Base-by-base conservation (phyloP, 1,284 basidiomycete species). In the Violaceomyces palustris region DNA sequence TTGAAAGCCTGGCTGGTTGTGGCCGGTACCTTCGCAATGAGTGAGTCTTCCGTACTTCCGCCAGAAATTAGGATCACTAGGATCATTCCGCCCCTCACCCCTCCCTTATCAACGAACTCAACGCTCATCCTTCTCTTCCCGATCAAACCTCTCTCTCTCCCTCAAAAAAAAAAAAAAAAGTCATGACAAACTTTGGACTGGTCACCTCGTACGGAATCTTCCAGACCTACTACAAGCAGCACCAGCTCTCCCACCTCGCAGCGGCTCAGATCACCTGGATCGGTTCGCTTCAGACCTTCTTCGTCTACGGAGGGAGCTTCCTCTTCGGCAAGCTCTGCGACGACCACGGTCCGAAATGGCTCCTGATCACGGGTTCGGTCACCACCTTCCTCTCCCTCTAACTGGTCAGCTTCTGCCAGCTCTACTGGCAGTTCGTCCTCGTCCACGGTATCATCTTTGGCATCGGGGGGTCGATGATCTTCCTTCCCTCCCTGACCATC, bases 171-270 rank as follows among this genome's bases (percentile, higher is more conserved):
- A n/a, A n/a, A n/a, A n/a, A n/a, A n/a, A n/a, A n/a, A n/a, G n/a
- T 59, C 47, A 54, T 59, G 56, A 59, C 50, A 46, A 59, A 59
- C 35, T 59, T 59, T 19, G 56, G 56, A 26, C 51, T 59, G 11
- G 39, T 59, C 12, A 59, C 56, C 6, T 59, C 56, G 15, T 59
- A 59, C 39, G 56, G 51, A 10, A 47, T 59, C 5, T 59, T 59
- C 15, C 51, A 54, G 18, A 42, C 32, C 29, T 59, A 54, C 45
- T 59, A 59, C 35, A 9, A 40, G 35, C 40, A 43, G 0, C 47
- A 50, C 30, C 50, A 54, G 25, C 51, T 59, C 6, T 17, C 41
- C 3, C 47, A 59, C 34, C 19, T 50, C 1, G 38, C 56, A 1
- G 25, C 50, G 3, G 50, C 56, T n/a, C 47, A 50, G 0, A 48